A percentile compares a stretch with the other conserved stretches of the same genome.
These are phyloP conservation scores for Neurospora sp. DNA, from an alignment of 495 filamentous ascomycete species.

Conservation along the genomic window DNA sequence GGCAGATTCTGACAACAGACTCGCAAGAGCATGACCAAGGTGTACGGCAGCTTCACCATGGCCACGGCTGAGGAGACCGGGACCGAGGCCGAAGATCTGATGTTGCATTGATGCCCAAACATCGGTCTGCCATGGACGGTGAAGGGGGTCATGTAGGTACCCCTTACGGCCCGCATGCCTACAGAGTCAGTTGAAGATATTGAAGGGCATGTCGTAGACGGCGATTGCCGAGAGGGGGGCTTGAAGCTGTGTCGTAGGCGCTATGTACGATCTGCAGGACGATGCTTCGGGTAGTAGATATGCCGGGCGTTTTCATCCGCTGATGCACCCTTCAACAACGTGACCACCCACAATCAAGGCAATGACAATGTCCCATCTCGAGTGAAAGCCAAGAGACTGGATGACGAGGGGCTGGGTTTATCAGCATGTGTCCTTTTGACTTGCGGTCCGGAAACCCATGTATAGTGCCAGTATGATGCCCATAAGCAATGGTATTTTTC, in stretches of 20 bases:
- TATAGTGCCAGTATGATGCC: neutral
- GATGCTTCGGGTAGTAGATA: constrained; percentile 1
- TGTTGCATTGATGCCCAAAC: constrained; percentile 11
- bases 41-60: neutral
- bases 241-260: neutral
- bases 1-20: neutral
- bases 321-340: constrained; percentile 1
- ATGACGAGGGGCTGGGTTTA: neutral
- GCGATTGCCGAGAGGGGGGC: constrained; percentile 4
- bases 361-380: neutral
- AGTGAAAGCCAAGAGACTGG: neutral
- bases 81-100: constrained; percentile 6
- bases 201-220: neutral
- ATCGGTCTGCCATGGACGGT: neutral
- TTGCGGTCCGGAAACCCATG: neutral
- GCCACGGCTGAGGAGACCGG: neutral
- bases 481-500: neutral
- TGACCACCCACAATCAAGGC: neutral
- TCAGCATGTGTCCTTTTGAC: neutral
- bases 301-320: constrained; percentile 11
- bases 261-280: neutral
- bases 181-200: neutral
- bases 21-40: neutral
- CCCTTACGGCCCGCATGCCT: neutral
- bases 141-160: constrained; percentile 1